These are phyloP conservation scores for Phytophthora crassamura DNA, from an alignment of 352 stramenopile genomes.

Conservation along the genomic window DNA sequence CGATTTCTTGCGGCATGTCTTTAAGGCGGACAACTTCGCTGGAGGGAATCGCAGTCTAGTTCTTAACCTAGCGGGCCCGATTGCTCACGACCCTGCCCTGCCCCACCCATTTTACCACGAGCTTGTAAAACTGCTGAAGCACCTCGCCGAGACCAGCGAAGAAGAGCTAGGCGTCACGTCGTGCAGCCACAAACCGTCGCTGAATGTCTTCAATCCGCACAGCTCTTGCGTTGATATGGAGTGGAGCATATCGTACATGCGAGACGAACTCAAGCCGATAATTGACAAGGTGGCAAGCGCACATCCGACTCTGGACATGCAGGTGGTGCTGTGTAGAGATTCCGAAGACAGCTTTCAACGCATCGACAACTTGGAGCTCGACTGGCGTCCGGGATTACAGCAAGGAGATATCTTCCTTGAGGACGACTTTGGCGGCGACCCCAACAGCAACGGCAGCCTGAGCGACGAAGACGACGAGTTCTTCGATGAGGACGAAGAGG, in stretches of 20 bases:
- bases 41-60: slow-evolving; percentile 24
- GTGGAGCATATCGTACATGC: slow-evolving; percentile 32
- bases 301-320: slow-evolving; percentile 29
- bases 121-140: slow-evolving; percentile 35
- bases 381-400: slow-evolving; percentile 30
- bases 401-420: slow-evolving; percentile 32
- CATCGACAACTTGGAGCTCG: slow-evolving; percentile 34
- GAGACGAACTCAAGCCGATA: slow-evolving; percentile 44
- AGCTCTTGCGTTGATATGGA: slow-evolving; percentile 23
- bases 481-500: slow-evolving; percentile 24
- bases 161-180: slow-evolving; percentile 16
- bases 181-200: slow-evolving; percentile 26
- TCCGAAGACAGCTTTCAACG: slow-evolving; percentile 26
- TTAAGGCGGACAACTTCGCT: slow-evolving; percentile 14
- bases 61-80: slow-evolving; percentile 40
- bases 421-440: slow-evolving; percentile 26
- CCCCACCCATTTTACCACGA: slow-evolving; percentile 44
- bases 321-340: slow-evolving; percentile 30
- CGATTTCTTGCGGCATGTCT: slow-evolving; percentile 42
- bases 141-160: slow-evolving; percentile 21
- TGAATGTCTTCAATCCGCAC: slow-evolving; percentile 37
- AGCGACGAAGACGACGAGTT: slow-evolving; percentile 29
- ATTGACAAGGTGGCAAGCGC: slow-evolving; percentile 29
- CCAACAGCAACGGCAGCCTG: slow-evolving; percentile 7
- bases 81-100: slow-evolving; percentile 23